Evolutionary conservation across 306 rosid species (phyloP).

Genomic region (Malus sieversii): DNA sequence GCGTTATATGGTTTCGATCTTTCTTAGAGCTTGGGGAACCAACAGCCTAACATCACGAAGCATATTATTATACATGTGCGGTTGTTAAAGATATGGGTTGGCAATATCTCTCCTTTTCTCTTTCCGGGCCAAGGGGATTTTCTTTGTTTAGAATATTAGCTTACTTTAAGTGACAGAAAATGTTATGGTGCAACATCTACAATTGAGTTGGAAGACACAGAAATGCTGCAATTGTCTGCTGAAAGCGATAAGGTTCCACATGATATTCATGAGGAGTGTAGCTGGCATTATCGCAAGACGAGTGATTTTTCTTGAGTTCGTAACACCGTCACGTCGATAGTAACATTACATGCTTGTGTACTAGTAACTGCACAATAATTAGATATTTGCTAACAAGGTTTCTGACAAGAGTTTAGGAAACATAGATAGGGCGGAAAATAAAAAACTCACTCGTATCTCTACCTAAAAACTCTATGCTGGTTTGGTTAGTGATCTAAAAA

Average conservation of each 20-base stretch:
- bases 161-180: neutral
- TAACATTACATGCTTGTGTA: too few relatives aligned
- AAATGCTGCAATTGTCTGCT: slow-evolving; percentile 14
- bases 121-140: slow-evolving; percentile 6
- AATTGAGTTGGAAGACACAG: slow-evolving; percentile 13
- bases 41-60: neutral
- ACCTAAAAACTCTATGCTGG: too few relatives aligned
- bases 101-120: neutral
- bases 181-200: slow-evolving; percentile 10
- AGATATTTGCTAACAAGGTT: too few relatives aligned
- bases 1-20: neutral
- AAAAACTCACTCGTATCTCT: too few relatives aligned
- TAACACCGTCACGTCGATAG: neutral
- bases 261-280: slow-evolving; percentile 24
- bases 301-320: neutral
- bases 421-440: too few relatives aligned
- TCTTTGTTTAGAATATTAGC: neutral
- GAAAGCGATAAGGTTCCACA: slow-evolving; percentile 31
- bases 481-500: too few relatives aligned
- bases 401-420: too few relatives aligned
- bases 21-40: neutral
- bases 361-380: too few relatives aligned
- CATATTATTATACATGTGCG: neutral
- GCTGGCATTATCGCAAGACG: neutral
- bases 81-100: neutral